Evolutionary conservation across 805 yeast genomes (phyloP).

Genomic region (Candida arabinofermentans): DNA sequence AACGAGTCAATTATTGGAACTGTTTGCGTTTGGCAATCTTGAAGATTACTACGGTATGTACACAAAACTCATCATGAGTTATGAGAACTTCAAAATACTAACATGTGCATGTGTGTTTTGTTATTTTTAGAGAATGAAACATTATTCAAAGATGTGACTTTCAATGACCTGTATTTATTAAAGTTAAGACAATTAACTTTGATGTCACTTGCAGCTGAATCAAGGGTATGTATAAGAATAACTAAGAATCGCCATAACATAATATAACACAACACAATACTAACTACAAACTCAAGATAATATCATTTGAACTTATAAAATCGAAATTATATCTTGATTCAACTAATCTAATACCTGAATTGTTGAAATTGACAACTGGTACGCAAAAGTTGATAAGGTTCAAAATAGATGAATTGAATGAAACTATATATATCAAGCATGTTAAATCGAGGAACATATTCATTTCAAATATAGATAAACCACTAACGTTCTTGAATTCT

Average conservation of each 20-base stretch:
- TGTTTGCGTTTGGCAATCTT: slow-evolving; percentile 26
- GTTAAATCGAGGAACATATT: slow-evolving; percentile 16
- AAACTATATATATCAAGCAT: slow-evolving; percentile 4
- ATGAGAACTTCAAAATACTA: neutral
- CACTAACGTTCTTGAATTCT: slow-evolving; percentile 5
- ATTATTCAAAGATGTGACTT: neutral
- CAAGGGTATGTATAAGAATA: neutral
- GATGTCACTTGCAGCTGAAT: slow-evolving; percentile 10
- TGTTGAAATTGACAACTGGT: slow-evolving; percentile 9
- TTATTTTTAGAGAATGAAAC: slow-evolving; percentile 3
- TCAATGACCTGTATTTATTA: slow-evolving; percentile 13
- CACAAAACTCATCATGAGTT: neutral
- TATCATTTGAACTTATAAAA: slow-evolving; percentile 7
- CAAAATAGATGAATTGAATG: slow-evolving; percentile 15
- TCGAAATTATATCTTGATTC: neutral
- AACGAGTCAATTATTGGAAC: slow-evolving; percentile 25
- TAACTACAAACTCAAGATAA: slow-evolving; percentile 2
- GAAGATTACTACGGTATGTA: slow-evolving; percentile 15
- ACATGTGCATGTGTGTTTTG: no score
- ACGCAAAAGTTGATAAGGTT: slow-evolving; percentile 7
- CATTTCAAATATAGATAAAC: slow-evolving; percentile 16
- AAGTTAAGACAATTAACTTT: slow-evolving; percentile 19
- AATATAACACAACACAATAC: no score
- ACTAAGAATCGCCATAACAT: no score
- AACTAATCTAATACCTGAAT: slow-evolving; percentile 4